These are phyloP conservation scores for Penstemon davidsonii DNA, from an alignment of 257 asterid species.

Conservation along the genomic window DNA sequence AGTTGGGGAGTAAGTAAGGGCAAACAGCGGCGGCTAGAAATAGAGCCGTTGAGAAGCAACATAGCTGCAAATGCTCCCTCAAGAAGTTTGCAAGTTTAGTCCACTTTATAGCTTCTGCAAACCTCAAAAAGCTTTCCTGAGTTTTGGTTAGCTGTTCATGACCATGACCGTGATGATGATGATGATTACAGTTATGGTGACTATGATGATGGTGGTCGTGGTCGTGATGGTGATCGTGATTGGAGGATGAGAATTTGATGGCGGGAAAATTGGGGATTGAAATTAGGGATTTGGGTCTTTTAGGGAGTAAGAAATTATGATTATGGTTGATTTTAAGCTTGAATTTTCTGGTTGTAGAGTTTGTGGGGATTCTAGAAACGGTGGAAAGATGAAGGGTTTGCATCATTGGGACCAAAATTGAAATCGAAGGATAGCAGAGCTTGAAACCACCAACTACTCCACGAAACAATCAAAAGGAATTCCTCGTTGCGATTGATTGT, in stretches of 20 bases:
- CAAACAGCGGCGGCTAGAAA: conserved; percentile 73
- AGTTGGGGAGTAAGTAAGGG: conserved; percentile 66
- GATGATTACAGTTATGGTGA: conserved; percentile 29
- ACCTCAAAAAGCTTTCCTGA: conserved; percentile 58
- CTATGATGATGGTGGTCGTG: conserved; percentile 31
- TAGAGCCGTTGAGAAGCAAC: conserved; percentile 81
- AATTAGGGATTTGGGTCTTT: conserved; percentile 21
- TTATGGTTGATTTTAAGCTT: conserved; percentile 32
- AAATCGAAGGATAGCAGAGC: too few relatives aligned
- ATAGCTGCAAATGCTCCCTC: conserved; percentile 82
- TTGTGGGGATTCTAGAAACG: conserved; percentile 27
- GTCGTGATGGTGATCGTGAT: conserved; percentile 28
- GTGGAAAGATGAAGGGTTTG: conserved; percentile 40
- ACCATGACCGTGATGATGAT: conserved; percentile 33
- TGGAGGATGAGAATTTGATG: conserved; percentile 38
- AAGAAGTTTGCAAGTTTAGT: conserved; percentile 63
- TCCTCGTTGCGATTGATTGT: conserved; percentile 1
- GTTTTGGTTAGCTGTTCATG: conserved; percentile 51
- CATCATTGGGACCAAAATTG: conserved; percentile 27
- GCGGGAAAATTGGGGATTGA: conserved; percentile 24
- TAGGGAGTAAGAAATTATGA: neutral
- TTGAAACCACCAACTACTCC: too few relatives aligned
- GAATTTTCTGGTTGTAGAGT: conserved; percentile 30
- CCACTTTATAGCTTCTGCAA: conserved; percentile 70
- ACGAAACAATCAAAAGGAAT: neutral